Conservation (phyloP, 768 basidiomycete species). For the Boletales sp. region DNA sequence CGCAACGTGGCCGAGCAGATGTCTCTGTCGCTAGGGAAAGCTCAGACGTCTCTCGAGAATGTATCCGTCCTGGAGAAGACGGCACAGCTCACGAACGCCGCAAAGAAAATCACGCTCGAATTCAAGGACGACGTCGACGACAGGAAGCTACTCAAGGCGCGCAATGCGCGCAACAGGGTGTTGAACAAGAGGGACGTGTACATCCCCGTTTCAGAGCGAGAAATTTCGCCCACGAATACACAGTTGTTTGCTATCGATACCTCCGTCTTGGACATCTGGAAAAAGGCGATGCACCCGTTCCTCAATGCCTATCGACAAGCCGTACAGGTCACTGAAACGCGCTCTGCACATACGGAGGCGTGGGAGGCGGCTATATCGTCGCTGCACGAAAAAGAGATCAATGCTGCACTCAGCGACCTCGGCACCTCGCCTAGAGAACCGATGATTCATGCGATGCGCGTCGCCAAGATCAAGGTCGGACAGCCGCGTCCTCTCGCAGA, state of each 20-base stretch:
- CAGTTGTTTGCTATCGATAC: conserved; percentile 30
- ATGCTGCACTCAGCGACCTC: conserved; percentile 29
- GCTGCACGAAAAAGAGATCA: conserved; percentile 48
- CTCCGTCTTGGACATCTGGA: conserved; percentile 38
- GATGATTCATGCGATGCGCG: conserved; percentile 46
- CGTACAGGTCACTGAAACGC: conserved; percentile 39
- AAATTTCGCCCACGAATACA: conserved; percentile 24
- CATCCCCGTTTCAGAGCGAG: conserved; percentile 23
- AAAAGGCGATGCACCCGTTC: conserved; percentile 32
- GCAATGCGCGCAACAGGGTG: conserved; percentile 5
- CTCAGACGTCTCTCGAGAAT: conserved; percentile 26
- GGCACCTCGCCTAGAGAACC: conserved; percentile 38
- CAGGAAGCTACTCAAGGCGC: conserved; percentile 1
- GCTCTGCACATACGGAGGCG: conserved; percentile 54
- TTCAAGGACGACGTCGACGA: conserved; percentile 9
- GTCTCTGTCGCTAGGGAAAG: conserved; percentile 39
- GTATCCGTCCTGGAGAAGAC: conserved; percentile 27
- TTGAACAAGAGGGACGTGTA: conserved; percentile 13
- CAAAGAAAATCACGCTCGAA: conserved; percentile 11
- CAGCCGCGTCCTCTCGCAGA: conserved; percentile 57
- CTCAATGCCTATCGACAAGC: conserved; percentile 39
- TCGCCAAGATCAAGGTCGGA: conserved; percentile 51
- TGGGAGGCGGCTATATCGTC: conserved; percentile 59
- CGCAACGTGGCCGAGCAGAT: conserved; percentile 54
- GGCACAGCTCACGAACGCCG: not conserved